Evolutionary conservation across 1,284 basidiomycete genomes (phyloP).

Genomic region (Grifola frondosa): DNA sequence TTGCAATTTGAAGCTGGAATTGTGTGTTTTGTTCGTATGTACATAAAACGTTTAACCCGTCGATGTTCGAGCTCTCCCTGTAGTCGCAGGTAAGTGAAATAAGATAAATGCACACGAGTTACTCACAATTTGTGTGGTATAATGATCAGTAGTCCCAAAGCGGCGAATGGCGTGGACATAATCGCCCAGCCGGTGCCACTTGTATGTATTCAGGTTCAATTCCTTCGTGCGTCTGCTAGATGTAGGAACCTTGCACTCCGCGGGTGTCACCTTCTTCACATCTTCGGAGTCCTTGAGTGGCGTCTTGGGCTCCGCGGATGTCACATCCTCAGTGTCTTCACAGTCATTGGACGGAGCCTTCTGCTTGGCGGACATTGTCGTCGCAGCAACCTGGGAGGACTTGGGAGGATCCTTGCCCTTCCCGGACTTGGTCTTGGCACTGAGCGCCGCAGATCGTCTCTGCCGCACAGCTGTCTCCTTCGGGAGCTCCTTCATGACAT

Average conservation of each 20-base stretch:
- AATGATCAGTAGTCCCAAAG: conserved; percentile 27
- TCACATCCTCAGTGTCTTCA: background rate
- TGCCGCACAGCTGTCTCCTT: conserved; percentile 17
- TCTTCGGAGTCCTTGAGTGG: conserved; percentile 34
- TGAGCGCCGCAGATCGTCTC: background rate
- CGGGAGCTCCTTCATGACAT: conserved; percentile 26
- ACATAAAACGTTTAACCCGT: conserved; percentile 30
- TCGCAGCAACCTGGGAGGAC: background rate
- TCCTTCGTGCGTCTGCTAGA: conserved; percentile 16
- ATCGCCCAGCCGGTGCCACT: conserved; percentile 26
- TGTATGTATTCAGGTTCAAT: conserved; percentile 23
- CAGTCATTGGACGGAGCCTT: no score
- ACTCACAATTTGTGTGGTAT: no score
- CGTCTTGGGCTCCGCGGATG: no score
- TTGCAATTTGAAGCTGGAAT: no score
- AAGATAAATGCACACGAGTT: no score
- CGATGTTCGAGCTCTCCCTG: conserved; percentile 33
- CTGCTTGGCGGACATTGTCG: no score
- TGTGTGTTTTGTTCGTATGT: no score
- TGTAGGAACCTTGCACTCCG: no score
- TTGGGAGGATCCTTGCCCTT: background rate
- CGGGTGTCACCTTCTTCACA: no score
- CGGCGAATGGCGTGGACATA: conserved; percentile 13
- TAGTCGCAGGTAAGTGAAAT: no score
- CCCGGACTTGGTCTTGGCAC: background rate